Conservation (phyloP, 2,329 filamentous ascomycete genomes). For the Aureobasidium pullulans region DNA sequence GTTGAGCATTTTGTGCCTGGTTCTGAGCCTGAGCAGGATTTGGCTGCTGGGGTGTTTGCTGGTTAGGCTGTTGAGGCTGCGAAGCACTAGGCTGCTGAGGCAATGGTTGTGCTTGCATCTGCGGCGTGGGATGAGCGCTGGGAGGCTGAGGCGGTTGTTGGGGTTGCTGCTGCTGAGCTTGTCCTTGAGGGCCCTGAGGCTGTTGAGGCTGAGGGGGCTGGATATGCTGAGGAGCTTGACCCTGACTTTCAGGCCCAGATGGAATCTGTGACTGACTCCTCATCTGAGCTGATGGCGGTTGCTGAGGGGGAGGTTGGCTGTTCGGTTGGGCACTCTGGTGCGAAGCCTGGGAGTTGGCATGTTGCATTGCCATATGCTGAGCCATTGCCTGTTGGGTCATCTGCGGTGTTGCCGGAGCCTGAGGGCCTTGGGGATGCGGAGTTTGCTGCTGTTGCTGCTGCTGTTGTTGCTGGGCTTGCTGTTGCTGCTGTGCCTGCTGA, state of each 20-base stretch:
- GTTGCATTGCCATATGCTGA: conserved; percentile 38
- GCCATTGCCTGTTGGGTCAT: conserved; percentile 35
- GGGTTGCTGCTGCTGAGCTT: conserved; percentile 15
- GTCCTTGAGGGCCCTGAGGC: conserved; percentile 16
- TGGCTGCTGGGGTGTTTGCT: conserved; percentile 36
- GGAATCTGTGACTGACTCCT: conserved; percentile 33
- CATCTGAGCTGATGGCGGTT: conserved; percentile 30
- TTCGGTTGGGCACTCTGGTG: conserved; percentile 39
- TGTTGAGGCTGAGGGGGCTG: conserved; percentile 30
- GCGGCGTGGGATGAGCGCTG: conserved; percentile 10
- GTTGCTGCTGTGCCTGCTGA: conserved; percentile 20
- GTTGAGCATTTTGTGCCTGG: conserved; percentile 39
- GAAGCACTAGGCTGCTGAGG: conserved; percentile 17
- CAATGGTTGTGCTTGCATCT: conserved; percentile 18
- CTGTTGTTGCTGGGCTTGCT: conserved; percentile 18
- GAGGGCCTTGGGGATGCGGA: conserved; percentile 25
- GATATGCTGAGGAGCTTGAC: conserved; percentile 26
- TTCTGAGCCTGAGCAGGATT: conserved; percentile 23
- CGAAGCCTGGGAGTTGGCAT: conserved; percentile 41
- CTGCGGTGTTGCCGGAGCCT: conserved; percentile 30
- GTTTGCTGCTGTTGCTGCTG: conserved; percentile 23
- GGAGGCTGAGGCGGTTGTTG: conserved; percentile 19
- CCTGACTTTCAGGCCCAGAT: conserved; percentile 19
- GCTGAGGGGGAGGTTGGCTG: conserved; percentile 29
- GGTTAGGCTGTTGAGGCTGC: conserved; percentile 23